These are phyloP conservation scores for Artemisia annua DNA, from an alignment of 129 eudicot genomes.

Conservation along the genomic window DNA sequence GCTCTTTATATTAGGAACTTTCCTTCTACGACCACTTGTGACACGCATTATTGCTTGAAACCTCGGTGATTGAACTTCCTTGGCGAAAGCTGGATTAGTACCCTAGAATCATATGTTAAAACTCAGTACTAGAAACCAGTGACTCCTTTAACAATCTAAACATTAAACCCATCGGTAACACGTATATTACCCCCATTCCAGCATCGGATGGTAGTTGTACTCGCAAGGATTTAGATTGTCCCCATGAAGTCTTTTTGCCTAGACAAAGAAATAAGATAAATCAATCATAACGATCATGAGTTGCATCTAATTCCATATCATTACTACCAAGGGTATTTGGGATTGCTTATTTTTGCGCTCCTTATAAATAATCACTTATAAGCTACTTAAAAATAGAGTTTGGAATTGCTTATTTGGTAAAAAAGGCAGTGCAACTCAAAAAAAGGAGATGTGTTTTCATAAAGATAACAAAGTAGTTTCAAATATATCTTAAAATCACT, in stretches of 20 bases:
- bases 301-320: neutral
- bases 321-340: neutral
- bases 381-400: no score
- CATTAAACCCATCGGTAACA: neutral
- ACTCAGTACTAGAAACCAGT: constrained; percentile 16
- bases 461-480: no score
- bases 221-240: constrained; percentile 69
- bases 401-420: no score
- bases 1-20: constrained; percentile 77
- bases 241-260: constrained; percentile 74
- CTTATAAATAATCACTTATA: no score
- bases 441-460: no score
- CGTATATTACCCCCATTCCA: constrained; percentile 57
- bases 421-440: no score
- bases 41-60: constrained; percentile 79
- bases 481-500: no score
- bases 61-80: constrained; percentile 86
- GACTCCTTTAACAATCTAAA: neutral
- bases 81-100: constrained; percentile 53
- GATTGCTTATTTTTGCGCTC: no score
- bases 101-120: constrained; percentile 48
- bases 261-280: constrained; percentile 6
- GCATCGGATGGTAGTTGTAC: constrained; percentile 43
- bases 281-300: neutral
- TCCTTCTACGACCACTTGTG: constrained; percentile 81